Evolutionary conservation across 2,329 filamentous ascomycete species (phyloP).

Genomic region (Neonectria faginata): DNA sequence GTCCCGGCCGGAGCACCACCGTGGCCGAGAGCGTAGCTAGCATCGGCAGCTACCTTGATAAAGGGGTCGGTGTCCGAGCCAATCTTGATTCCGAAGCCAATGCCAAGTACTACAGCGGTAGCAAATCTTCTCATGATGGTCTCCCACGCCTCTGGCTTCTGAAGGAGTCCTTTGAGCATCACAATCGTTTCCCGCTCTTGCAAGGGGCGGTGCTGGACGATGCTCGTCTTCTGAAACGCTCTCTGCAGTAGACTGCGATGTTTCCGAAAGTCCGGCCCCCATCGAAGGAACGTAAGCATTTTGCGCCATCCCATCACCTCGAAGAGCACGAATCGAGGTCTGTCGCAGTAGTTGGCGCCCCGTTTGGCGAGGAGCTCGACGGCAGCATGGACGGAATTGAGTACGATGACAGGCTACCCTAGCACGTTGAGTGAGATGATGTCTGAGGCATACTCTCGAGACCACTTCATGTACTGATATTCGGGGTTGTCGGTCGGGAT

Average conservation of each 20-base stretch:
- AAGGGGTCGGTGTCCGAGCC: conserved; percentile 53
- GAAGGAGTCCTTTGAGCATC: conserved; percentile 48
- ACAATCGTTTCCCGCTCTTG: conserved; percentile 50
- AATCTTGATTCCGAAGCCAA: conserved; percentile 57
- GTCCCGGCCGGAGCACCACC: conserved; percentile 49
- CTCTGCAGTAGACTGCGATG: conserved; percentile 59
- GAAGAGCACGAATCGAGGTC: conserved; percentile 58
- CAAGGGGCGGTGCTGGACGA: conserved; percentile 48
- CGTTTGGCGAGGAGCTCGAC: conserved; percentile 57
- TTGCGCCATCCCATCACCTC: conserved; percentile 59
- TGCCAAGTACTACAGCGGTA: conserved; percentile 55
- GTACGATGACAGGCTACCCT: conserved; percentile 53
- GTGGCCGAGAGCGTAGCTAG: conserved; percentile 44
- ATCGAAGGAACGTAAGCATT: conserved; percentile 58
- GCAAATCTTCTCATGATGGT: conserved; percentile 51
- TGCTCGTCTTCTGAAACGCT: conserved; percentile 54
- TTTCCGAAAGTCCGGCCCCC: conserved; percentile 55
- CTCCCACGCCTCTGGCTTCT: conserved; percentile 51
- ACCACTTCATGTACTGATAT: conserved; percentile 46
- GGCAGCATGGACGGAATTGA: conserved; percentile 57
- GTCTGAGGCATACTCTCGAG: conserved; percentile 63
- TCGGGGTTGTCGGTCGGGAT: conserved; percentile 51
- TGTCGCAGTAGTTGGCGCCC: conserved; percentile 57
- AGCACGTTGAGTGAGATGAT: conserved; percentile 49
- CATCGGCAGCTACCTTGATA: conserved; percentile 52